Evolutionary conservation across 1,139 yeast species (phyloP), one percentile per base, ranked within the genome.

Genomic region (Diutina neorugosa): DNA sequence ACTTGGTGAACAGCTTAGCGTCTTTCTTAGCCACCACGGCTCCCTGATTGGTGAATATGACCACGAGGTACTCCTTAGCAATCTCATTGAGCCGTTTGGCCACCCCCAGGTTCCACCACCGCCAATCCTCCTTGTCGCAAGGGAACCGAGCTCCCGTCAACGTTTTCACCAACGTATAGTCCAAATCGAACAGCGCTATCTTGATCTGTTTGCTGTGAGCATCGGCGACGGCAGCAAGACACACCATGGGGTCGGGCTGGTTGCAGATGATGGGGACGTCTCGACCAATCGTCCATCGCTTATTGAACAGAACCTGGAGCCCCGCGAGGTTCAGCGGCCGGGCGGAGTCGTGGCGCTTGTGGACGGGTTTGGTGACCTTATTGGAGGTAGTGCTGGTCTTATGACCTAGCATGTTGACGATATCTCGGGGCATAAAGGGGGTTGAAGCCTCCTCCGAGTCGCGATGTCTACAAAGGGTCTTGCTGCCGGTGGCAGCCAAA

Each of bases 41-140:
- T n/a, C 91, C 96, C 63, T 93, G 98, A 63, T 93, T 93, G 2
- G 97, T 81, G 63, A 93, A 87, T 1, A 93, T 77, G 14, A 83
- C 93, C 4, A 89, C 64, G 1, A 74, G 71, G 4, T 65, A 63
- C 5, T 65, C 58, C 0, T 62, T 58, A 16, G 41, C 44, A 2
- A 61, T 53, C 11, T 67, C 56, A 21, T 62, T 54, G 14, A 80
- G 63, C 31, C 46, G 51, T 1, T 55, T 53, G 6, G 54, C 42
- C 14, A 57, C 56, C 52, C 61, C 70, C 6, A 61, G 57, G 44
- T 66, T 67, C 64, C 78, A 73, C 81, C 88, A 85, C 60, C 69
- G 69, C 96, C 96, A 88, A 64, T 88, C 96, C 1, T 63, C 52
- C 1, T 82, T 73, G 3, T 77, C 70, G n/a, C 73, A 64, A 0